Base-by-base conservation (phyloP, 208 protist species). In the Leishmania tarentolae region DNA sequence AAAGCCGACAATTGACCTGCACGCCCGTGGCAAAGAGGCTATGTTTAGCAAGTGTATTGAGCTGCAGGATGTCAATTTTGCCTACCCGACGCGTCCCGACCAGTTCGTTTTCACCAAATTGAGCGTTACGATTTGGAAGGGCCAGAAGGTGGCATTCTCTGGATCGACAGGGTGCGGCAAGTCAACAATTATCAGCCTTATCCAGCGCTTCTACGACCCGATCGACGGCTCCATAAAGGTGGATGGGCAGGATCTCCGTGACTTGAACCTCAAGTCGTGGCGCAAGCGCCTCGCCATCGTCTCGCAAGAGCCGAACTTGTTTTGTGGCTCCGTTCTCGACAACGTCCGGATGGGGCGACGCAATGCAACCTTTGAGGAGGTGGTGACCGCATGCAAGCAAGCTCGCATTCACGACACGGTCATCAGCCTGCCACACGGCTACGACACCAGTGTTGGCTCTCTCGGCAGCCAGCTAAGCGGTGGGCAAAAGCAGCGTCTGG, bases 401-500 rank as follows among this genome's bases (percentile, higher is more conserved):
- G 91, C 93, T n/a, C 83, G 83, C 71, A 95, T 95, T 81, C 92
- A 98, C 78, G 90, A 98, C 75, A 96, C 94, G 76, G 97, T 98
- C 80, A 80, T 90, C 83, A 53, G 81, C 28, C 86, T 98, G 37
- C 93, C 95, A 7, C 86, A 97, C 53, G 82, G 88, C 73, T 98
- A 98, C 87, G 86, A 97, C 83, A 96, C 94, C 11, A 66, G 76
- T n/a, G 90, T 98, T 47, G 95, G 94, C 47, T 87, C 89, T 56
- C 88, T 96, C n/a, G 94, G 94, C 42, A 90, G 88, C 37, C 90
- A 94, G 79, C 87, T 98, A 21, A 90, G 79, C 44, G 96, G 95
- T 21, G 96, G 96, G 11, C 96, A 98, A 88, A 97, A 94, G 84
- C 96, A 98, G 88, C 92, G 95, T 37, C 86, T 98, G 52, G 94